Evolutionary conservation across 139 green algal genomes (phyloP).

Genomic region (Tetraselmis striata): DNA sequence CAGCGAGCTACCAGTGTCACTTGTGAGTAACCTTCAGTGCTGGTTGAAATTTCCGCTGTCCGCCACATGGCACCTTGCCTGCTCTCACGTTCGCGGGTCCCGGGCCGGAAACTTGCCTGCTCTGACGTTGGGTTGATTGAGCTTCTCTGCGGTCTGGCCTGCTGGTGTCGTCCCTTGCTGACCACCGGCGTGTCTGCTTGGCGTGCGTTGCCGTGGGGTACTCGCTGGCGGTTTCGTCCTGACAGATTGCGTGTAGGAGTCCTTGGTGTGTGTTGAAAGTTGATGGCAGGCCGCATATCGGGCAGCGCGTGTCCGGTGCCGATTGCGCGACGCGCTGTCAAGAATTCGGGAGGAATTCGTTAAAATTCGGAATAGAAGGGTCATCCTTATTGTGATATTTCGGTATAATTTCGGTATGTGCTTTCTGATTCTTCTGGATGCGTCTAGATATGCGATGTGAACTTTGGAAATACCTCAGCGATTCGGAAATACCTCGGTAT

Average conservation of each 20-base stretch:
- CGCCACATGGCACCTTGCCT: no score
- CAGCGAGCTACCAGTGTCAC: no score
- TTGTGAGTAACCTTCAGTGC: no score
- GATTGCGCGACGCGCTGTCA: neutral
- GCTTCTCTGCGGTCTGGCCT: no score
- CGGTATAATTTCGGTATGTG: neutral
- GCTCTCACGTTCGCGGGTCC: no score
- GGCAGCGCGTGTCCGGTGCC: neutral
- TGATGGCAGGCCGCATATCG: neutral
- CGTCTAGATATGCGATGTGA: neutral
- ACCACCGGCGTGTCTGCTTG: neutral
- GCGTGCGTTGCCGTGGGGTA: neutral
- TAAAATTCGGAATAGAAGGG: no score
- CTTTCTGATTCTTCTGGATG: neutral
- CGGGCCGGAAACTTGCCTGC: no score
- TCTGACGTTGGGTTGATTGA: no score
- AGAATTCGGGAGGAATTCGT: neutral
- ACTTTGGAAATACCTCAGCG: neutral
- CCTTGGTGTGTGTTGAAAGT: neutral
- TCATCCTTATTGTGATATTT: no score
- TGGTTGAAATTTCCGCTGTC: no score
- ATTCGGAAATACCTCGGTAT: neutral
- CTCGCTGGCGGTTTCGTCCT: neutral
- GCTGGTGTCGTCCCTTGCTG: neutral
- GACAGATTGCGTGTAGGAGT: neutral